Evolutionary conservation across 2,329 filamentous ascomycete species (phyloP).

Genomic region (Nannizziopsis arthrosporioides): DNA sequence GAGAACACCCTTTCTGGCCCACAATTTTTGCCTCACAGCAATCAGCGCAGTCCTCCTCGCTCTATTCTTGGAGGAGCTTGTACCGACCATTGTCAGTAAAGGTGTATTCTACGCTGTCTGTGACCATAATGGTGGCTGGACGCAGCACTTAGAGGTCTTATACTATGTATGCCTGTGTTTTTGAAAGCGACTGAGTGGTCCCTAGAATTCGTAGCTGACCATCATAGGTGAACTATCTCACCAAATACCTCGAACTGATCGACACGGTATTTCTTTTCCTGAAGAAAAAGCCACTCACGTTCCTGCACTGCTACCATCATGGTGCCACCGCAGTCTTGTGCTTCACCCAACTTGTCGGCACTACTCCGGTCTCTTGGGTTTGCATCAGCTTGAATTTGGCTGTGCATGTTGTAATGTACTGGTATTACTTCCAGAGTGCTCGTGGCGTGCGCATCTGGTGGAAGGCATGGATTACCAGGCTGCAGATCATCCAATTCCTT

Average conservation of each 20-base stretch:
- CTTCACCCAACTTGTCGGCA: slow-evolving; percentile 82
- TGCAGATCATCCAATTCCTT: slow-evolving; percentile 88
- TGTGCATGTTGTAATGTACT: slow-evolving; percentile 95
- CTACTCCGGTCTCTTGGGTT: slow-evolving; percentile 82
- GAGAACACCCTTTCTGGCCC: slow-evolving; percentile 70
- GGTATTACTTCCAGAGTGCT: slow-evolving; percentile 96
- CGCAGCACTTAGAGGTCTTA: slow-evolving; percentile 70
- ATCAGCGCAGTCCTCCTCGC: slow-evolving; percentile 64
- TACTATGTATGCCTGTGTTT: slow-evolving; percentile 64
- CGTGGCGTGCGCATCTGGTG: slow-evolving; percentile 87
- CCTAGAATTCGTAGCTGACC: neutral
- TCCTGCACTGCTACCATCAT: slow-evolving; percentile 95
- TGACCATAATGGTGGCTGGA: slow-evolving; percentile 61
- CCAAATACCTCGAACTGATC: slow-evolving; percentile 83
- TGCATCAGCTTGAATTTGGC: slow-evolving; percentile 75
- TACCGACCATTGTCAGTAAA: slow-evolving; percentile 62
- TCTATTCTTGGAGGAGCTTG: slow-evolving; percentile 73
- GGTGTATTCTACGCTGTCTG: slow-evolving; percentile 81
- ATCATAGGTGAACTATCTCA: slow-evolving; percentile 73
- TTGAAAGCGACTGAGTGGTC: neutral
- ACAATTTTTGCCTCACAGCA: slow-evolving; percentile 78
- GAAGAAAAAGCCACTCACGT: slow-evolving; percentile 95
- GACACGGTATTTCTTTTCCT: slow-evolving; percentile 89
- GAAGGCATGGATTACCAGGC: slow-evolving; percentile 94
- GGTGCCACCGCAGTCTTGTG: slow-evolving; percentile 84